phyloP scores from a whole-genome alignment of 208 protist genomes.

The Ichthyophonus hoferi region DNA sequence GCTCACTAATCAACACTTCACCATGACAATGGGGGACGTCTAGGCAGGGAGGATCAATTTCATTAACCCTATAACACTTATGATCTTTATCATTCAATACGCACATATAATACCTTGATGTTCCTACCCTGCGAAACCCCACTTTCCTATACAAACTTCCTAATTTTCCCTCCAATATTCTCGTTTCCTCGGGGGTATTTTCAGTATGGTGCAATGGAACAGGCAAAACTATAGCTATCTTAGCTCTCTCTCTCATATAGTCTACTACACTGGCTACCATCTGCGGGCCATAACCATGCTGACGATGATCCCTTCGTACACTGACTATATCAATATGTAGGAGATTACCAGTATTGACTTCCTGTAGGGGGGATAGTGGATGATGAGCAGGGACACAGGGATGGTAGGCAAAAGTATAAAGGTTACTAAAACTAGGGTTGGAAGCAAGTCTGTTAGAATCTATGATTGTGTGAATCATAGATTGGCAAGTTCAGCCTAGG shows the following conservation, averaged over 20 bases:
- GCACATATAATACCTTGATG: not conserved
- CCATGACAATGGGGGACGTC: not conserved
- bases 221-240: not conserved
- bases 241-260: not conserved
- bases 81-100: not conserved
- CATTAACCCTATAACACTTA: not conserved
- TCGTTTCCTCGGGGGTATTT: not conserved
- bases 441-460: too few species aligned
- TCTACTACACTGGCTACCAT: not conserved
- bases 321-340: not conserved
- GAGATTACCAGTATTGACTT: not conserved
- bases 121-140: not conserved
- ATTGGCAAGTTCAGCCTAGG: too few species aligned
- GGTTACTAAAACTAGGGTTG: too few species aligned
- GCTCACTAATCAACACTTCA: not conserved
- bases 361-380: too few species aligned
- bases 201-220: not conserved
- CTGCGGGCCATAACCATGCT: not conserved
- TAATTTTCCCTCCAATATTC: not conserved
- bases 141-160: not conserved
- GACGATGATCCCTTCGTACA: not conserved
- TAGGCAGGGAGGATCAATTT: not conserved
- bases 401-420: too few species aligned
- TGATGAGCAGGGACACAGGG: too few species aligned
- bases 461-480: too few species aligned